These are phyloP conservation scores for Abortiporus biennis DNA, from an alignment of 1,284 basidiomycete genomes.

Conservation along the genomic window DNA sequence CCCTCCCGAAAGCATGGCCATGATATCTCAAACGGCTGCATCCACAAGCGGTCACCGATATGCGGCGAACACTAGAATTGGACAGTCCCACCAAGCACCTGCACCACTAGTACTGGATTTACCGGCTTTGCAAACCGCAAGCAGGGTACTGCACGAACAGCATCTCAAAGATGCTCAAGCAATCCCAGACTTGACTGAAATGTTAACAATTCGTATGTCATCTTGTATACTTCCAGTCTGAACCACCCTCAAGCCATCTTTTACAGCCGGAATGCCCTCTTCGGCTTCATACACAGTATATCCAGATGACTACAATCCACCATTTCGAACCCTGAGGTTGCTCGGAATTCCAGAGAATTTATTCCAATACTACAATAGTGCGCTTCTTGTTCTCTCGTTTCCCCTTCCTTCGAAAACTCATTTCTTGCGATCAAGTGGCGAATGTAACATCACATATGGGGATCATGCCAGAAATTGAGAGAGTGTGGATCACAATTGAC, in stretches of 20 bases:
- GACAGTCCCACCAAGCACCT: slow-evolving; percentile 6
- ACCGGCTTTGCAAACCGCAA: slow-evolving; percentile 56
- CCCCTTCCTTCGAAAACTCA: neutral
- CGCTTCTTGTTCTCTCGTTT: slow-evolving; percentile 22
- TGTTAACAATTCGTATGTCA: slow-evolving; percentile 46
- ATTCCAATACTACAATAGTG: slow-evolving; percentile 79
- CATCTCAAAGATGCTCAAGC: slow-evolving; percentile 64
- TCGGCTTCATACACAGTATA: slow-evolving; percentile 73
- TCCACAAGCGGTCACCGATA: too few relatives aligned
- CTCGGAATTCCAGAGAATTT: slow-evolving; percentile 78
- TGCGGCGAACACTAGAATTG: slow-evolving; percentile 4
- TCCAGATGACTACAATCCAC: slow-evolving; percentile 72
- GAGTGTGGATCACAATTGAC: slow-evolving; percentile 95
- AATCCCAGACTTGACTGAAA: slow-evolving; percentile 69
- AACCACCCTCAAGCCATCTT: slow-evolving; percentile 4
- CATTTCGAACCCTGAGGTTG: slow-evolving; percentile 75
- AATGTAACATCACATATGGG: slow-evolving; percentile 75
- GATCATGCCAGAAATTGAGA: slow-evolving; percentile 87
- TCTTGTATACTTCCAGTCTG: neutral
- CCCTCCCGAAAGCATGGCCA: too few relatives aligned
- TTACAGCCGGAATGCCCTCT: slow-evolving; percentile 54
- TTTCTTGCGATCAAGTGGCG: slow-evolving; percentile 45
- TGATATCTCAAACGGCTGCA: too few relatives aligned
- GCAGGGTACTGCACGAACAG: slow-evolving; percentile 59
- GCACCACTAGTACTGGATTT: slow-evolving; percentile 51